A percentile compares a stretch with the other conserved stretches of the same genome.
These are phyloP conservation scores for Erodium chrysanthum DNA, from an alignment of 441 rosid genomes.

Conservation along the genomic window DNA sequence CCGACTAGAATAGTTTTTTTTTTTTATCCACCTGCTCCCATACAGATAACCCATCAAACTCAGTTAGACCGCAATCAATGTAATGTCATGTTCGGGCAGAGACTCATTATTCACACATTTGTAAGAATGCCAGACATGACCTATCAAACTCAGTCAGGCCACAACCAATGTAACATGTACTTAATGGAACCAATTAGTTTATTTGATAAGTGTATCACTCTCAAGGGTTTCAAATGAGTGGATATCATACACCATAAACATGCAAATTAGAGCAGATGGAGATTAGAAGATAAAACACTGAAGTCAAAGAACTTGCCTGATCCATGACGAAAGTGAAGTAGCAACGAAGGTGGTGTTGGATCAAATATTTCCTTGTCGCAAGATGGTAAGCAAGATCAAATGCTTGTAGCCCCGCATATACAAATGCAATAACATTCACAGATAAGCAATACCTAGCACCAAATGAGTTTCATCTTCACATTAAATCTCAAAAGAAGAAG, in stretches of 20 bases:
- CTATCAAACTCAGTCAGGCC: neutral
- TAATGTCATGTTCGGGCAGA: neutral
- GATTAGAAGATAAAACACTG: neutral
- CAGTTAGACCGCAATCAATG: neutral
- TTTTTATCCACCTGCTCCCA: too few species aligned
- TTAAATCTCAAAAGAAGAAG: constrained; percentile 2
- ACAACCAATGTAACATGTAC: neutral
- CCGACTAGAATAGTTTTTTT: neutral
- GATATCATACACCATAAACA: neutral
- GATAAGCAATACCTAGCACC: constrained; percentile 68
- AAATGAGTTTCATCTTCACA: constrained; percentile 5
- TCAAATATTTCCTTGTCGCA: constrained; percentile 39
- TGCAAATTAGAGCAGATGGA: too few species aligned
- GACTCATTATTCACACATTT: neutral
- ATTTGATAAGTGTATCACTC: neutral
- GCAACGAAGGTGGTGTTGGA: constrained; percentile 36
- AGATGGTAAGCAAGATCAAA: constrained; percentile 47
- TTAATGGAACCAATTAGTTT: neutral
- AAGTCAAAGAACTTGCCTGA: constrained; percentile 46
- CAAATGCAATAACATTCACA: constrained; percentile 69
- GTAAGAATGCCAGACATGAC: neutral
- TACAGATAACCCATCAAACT: too few species aligned
- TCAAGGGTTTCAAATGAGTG: neutral
- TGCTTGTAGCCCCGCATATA: constrained; percentile 65
- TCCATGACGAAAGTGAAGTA: constrained; percentile 72